Evolutionary conservation across 2,329 filamentous ascomycete genomes (phyloP).

Genomic region (Onygenales sp.): DNA sequence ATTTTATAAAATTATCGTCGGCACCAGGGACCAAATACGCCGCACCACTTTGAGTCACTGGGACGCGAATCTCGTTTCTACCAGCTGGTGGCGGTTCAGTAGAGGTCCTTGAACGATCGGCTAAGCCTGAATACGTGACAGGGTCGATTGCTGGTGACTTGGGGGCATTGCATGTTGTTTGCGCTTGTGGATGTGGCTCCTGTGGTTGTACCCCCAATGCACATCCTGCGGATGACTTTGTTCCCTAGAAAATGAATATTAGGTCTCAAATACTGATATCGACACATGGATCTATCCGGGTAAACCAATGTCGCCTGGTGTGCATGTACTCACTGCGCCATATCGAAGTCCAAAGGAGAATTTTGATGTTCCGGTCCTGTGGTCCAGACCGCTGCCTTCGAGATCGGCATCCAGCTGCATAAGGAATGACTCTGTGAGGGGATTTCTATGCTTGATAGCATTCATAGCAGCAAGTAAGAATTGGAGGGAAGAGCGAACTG

Average conservation of each 20-base stretch:
- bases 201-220: not conserved
- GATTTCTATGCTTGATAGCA: constrained; percentile 76
- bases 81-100: not conserved
- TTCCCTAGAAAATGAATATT: too few species aligned
- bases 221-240: too few species aligned
- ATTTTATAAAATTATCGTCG: not conserved
- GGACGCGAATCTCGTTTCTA: not conserved
- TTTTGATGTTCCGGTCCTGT: constrained; percentile 1
- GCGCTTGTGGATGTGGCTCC: not conserved
- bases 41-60: not conserved
- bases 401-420: constrained; percentile 90
- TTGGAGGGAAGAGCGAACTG: constrained; percentile 71
- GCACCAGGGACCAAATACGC: not conserved
- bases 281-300: not conserved
- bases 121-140: too few species aligned
- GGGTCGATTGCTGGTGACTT: too few species aligned
- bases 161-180: not conserved
- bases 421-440: constrained; percentile 86
- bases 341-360: not conserved
- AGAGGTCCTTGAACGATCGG: not conserved
- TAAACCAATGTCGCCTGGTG: not conserved
- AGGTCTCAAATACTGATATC: not conserved
- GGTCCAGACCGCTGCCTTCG: constrained; percentile 42
- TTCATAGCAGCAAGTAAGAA: constrained; percentile 89
- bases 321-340: not conserved